Conservation (phyloP, 2,329 filamentous ascomycete species). For the Ustilaginoidea virens region DNA sequence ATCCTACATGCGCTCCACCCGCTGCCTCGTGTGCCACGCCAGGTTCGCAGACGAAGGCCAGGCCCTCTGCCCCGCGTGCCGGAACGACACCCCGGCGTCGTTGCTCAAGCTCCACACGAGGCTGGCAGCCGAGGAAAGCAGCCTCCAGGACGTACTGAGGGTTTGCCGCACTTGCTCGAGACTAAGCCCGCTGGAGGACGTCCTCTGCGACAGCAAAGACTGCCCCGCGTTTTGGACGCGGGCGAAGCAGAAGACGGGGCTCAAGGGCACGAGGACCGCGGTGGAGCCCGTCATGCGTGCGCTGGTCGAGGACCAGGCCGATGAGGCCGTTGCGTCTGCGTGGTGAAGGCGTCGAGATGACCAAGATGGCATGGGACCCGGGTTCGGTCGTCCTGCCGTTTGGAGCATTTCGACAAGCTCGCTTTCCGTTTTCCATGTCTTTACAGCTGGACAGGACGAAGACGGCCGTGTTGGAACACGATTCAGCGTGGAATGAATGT, state of each 20-base stretch:
- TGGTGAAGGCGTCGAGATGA: too few relatives aligned
- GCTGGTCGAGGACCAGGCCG: constrained; percentile 10
- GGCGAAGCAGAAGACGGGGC: constrained; percentile 41
- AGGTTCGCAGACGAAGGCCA: constrained; percentile 14
- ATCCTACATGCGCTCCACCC: constrained; percentile 71
- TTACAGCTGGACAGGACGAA: too few relatives aligned
- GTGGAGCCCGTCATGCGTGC: constrained; percentile 17
- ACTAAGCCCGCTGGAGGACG: constrained; percentile 55
- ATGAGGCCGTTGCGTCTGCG: too few relatives aligned
- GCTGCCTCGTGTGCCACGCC: constrained; percentile 57
- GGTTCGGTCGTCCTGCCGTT: too few relatives aligned
- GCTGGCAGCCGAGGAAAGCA: constrained; percentile 47
- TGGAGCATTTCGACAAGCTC: too few relatives aligned
- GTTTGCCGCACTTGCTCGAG: constrained; percentile 73
- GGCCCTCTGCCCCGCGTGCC: constrained; percentile 43
- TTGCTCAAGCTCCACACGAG: constrained; percentile 47
- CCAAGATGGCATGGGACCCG: too few relatives aligned
- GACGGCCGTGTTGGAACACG: too few relatives aligned
- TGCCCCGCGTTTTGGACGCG: constrained; percentile 84
- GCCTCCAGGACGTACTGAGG: constrained; percentile 45
- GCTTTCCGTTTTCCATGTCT: too few relatives aligned
- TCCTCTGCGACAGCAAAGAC: constrained; percentile 80
- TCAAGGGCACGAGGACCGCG: constrained; percentile 21
- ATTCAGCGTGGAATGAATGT: too few relatives aligned
- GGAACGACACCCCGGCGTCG: constrained; percentile 37